Conservation (phyloP, 805 yeast species). For the Teunomyces kruisii region DNA sequence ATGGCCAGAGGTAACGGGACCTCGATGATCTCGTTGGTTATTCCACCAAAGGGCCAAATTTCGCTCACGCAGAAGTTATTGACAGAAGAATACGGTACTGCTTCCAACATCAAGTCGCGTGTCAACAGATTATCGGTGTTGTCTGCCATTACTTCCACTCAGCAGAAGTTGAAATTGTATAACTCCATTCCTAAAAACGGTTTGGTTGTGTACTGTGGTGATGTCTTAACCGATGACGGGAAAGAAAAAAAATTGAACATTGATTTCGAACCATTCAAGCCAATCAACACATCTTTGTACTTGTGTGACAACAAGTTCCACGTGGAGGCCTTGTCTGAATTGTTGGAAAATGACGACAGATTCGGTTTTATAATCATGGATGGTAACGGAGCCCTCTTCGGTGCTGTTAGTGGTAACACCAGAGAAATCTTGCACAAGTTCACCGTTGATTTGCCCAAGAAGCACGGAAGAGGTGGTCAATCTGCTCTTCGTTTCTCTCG, state of each 20-base stretch:
- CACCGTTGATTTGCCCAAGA: slow-evolving; percentile 94
- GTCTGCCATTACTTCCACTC: slow-evolving; percentile 97
- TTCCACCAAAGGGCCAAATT: slow-evolving; percentile 94
- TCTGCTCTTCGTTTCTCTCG: slow-evolving; percentile 99
- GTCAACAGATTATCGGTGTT: slow-evolving; percentile 94
- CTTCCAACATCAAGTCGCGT: slow-evolving; percentile 95
- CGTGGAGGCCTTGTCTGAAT: slow-evolving; percentile 92
- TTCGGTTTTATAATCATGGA: slow-evolving; percentile 99
- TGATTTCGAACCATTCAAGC: slow-evolving; percentile 98
- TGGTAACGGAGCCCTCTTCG: slow-evolving; percentile 97
- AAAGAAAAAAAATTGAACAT: slow-evolving; percentile 95
- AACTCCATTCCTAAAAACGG: slow-evolving; percentile 92
- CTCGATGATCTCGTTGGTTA: slow-evolving; percentile 94
- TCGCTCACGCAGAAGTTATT: slow-evolving; percentile 85
- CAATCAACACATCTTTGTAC: slow-evolving; percentile 93
- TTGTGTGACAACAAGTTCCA: slow-evolving; percentile 98
- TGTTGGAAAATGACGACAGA: slow-evolving; percentile 91
- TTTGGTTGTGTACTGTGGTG: slow-evolving; percentile 96
- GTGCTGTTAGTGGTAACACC: slow-evolving; percentile 93
- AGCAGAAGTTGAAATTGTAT: slow-evolving; percentile 90
- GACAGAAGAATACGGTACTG: slow-evolving; percentile 98
- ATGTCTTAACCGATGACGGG: slow-evolving; percentile 94
- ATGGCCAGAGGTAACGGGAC: slow-evolving; percentile 98
- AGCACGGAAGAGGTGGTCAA: slow-evolving; percentile 99
- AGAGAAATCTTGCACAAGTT: slow-evolving; percentile 95